A percentile compares a stretch with the other conserved stretches of the same genome.
These are phyloP conservation scores for Xylaria sp. DNA, from an alignment of 2,329 filamentous ascomycete species.

Conservation along the genomic window DNA sequence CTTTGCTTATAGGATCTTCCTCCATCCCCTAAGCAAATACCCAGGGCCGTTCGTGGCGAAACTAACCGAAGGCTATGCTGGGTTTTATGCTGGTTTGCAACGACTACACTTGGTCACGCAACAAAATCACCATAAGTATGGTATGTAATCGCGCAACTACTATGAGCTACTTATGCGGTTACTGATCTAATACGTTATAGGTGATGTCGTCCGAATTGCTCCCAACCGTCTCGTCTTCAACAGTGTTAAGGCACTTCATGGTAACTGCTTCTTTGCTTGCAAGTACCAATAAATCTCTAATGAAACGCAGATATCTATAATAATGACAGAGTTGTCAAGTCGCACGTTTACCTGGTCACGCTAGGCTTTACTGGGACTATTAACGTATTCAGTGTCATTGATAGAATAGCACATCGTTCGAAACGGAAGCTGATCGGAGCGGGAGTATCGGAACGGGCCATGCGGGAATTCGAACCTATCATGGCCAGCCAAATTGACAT, in stretches of 20 bases:
- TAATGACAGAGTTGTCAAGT: conserved; percentile 37
- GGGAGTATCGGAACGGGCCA: conserved; percentile 34
- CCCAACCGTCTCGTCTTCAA: conserved; percentile 38
- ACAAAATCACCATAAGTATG: conserved; percentile 33
- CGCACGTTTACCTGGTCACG: conserved; percentile 35
- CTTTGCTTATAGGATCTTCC: conserved; percentile 31
- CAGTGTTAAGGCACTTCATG: conserved; percentile 30
- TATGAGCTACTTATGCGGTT: neutral
- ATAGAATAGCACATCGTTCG: conserved; percentile 29
- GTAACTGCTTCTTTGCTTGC: conserved; percentile 15
- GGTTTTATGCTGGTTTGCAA: conserved; percentile 27
- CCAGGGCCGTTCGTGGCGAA: conserved; percentile 36
- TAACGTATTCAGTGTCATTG: conserved; percentile 35
- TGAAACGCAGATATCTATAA: conserved; percentile 37
- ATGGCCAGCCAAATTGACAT: conserved; percentile 37
- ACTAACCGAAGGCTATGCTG: conserved; percentile 32
- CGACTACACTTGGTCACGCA: conserved; percentile 32
- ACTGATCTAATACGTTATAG: conserved; percentile 2
- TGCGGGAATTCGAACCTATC: conserved; percentile 37
- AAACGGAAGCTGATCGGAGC: conserved; percentile 35
- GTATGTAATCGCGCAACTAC: conserved; percentile 20
- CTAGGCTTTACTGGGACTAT: conserved; percentile 26
- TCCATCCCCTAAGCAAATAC: conserved; percentile 34
- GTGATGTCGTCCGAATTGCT: conserved; percentile 29
- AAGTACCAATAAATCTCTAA: neutral